Evolutionary conservation across 2,329 filamentous ascomycete genomes (phyloP), one percentile per base, ranked within the genome.

Genomic region (Botrytis hyacinthi): DNA sequence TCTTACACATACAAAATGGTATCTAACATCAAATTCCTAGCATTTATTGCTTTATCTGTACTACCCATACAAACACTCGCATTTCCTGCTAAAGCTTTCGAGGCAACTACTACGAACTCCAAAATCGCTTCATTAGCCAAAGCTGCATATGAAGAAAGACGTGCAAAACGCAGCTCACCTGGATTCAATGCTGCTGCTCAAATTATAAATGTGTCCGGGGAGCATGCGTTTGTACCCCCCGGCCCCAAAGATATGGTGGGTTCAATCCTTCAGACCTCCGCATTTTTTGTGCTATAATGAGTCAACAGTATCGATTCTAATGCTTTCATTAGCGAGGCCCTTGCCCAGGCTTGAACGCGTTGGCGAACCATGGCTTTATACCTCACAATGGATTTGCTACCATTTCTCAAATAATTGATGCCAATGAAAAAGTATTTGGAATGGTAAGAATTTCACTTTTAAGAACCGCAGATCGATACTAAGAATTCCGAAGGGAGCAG

Each of bases 321-420:
- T 57, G 6, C 20, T 66, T 20, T n/a, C 35, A 3, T 35, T 16
- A 66, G 63, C 32, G 76, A 51, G 76, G 76, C 26, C 76, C 76
- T 32, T 83, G 83, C 74, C 82, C 83, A 0, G 82, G 82, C 62
- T 76, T 84, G 44, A 84, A 84, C 75, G 82, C 83, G 12, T 74
- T 84, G n/a, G 83, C 83, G 63, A 84, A 84, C 66, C 83, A 84
- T 77, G 81, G 78, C 22, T 84, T 83, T 71, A 80, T 83, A 35
- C 80, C 80, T 29, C 81, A 79, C 18, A 80, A 81, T 75, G 82
- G 82, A 35, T 77, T 83, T 60, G 63, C 46, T 54, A 67, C 65
- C 7, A n/a, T 40, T 54, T n/a, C 63, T 40, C 63, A 67, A 20
- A 10, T 67, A 22, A 46, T 37, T 40, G 40, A 22, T 40, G 63